Evolutionary conservation across 2,329 filamentous ascomycete genomes (phyloP), one percentile per base, ranked within the genome.

Genomic region (Fusarium newnesense): DNA sequence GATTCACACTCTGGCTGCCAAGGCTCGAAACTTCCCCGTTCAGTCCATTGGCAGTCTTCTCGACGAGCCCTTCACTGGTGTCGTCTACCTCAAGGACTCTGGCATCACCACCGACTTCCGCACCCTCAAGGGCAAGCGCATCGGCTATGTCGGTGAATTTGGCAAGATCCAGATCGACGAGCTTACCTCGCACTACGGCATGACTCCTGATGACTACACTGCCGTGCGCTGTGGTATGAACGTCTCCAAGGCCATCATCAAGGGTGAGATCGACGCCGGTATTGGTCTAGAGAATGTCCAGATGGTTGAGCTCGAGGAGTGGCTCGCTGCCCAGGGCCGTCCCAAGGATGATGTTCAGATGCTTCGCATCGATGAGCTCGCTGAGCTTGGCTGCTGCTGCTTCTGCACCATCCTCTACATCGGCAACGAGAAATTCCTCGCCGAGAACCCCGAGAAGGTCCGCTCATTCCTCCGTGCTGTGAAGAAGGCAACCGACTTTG

Each of bases 111-210:
- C 89, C 52, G 92, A 94, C 84, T 94, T 95, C 84, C 88, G 86
- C 79, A 91, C 91, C 44, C 88, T 95, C 75, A 92, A 91, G 82
- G 92, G 92, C 75, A 94, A 94, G 84, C 89, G 88, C 30, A 94
- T 94, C 79, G 93, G 93, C 79, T 94, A 94, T 75, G 92, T 94
- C 64, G 92, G 92, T 76, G 93, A 94, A 80, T 94, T 94, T 72
- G 93, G 93, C 82, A 95, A 92, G 88, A 94, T 94, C 80, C 92
- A 94, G 84, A 94, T 95, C 75, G 93, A 95, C 80, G 93, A 95
- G 80, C 88, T 95, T 70, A 94, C 92, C 54, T 90, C 90, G 50
- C 89, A 94, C 86, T 94, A 94, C 80, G 92, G 91, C 79, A 93
- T 94, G 89, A 87, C 88, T 3, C 89, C 92, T 0, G 82, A 85